Percentiles rank a stretch among this genome's conserved stretches.
Conservation (phyloP, 192 early-diverging fungal genomes). For the Coemansia umbellata region DNA sequence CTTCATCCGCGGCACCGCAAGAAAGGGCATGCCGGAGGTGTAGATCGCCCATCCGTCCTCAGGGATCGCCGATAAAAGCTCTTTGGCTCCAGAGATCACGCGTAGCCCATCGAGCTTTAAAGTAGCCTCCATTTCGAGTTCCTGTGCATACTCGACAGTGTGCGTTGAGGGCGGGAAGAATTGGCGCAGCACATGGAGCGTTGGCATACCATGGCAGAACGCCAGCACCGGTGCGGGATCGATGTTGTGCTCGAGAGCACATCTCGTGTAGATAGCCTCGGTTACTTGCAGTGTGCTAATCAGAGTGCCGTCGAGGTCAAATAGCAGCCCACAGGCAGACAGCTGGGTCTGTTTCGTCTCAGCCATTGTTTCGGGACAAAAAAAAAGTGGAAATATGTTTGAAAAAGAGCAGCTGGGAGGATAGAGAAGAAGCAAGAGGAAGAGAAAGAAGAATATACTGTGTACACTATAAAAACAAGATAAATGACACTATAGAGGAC, state of each 20-base stretch:
- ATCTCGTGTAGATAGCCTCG: slow-evolving; percentile 17
- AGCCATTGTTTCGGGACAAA: background rate
- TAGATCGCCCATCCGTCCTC: slow-evolving; percentile 19
- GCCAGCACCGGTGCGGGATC: slow-evolving; percentile 16
- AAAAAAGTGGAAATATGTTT: no score
- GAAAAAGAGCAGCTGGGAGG: no score
- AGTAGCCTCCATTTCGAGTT: slow-evolving; percentile 14
- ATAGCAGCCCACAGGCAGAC: background rate
- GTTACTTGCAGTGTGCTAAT: slow-evolving; percentile 20
- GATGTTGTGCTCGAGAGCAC: slow-evolving; percentile 2
- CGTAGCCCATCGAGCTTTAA: slow-evolving; percentile 5
- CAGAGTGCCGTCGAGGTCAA: slow-evolving; percentile 30
- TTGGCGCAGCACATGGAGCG: slow-evolving; percentile 24
- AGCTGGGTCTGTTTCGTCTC: background rate
- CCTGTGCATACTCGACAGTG: slow-evolving; percentile 14
- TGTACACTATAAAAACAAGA: no score
- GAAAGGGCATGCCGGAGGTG: slow-evolving; percentile 27
- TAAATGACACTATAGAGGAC: no score
- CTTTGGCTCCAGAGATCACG: slow-evolving; percentile 14
- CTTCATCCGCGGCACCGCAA: slow-evolving; percentile 26
- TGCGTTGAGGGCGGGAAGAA: slow-evolving; percentile 15
- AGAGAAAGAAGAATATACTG: no score
- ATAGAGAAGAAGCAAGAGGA: no score
- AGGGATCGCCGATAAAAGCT: slow-evolving; percentile 4
- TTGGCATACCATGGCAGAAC: slow-evolving; percentile 35